These are phyloP conservation scores for Phytophthora podocarpi DNA, from an alignment of 352 stramenopile species.

Conservation along the genomic window DNA sequence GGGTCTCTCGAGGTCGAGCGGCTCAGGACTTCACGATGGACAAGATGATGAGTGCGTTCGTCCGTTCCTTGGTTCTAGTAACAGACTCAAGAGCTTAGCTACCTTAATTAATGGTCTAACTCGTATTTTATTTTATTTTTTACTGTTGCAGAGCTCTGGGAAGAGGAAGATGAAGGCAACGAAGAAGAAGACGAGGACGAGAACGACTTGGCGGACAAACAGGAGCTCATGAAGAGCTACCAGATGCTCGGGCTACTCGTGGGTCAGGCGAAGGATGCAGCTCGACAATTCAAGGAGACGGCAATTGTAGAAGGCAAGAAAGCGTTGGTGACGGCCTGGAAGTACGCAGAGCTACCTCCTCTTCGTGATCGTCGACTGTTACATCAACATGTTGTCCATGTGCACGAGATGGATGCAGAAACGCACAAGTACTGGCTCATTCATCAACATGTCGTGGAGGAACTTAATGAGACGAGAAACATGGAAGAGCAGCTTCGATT, in stretches of 20 bases:
- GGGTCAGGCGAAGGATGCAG: slow-evolving; percentile 51
- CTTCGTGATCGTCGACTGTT: slow-evolving; percentile 58
- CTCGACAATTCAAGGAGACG: slow-evolving; percentile 39
- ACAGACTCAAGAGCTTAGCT: too few relatives aligned
- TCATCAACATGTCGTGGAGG: slow-evolving; percentile 42
- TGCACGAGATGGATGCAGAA: slow-evolving; percentile 69
- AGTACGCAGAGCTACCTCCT: slow-evolving; percentile 65
- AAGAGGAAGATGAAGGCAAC: slow-evolving; percentile 58
- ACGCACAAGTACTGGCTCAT: slow-evolving; percentile 58
- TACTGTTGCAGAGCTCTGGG: slow-evolving; percentile 57
- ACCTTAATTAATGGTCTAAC: too few relatives aligned
- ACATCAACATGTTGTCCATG: slow-evolving; percentile 60
- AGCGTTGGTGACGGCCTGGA: slow-evolving; percentile 43
- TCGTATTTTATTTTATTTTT: neutral
- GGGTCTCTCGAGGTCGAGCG: slow-evolving; percentile 61
- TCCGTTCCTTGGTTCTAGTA: too few relatives aligned
- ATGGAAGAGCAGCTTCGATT: slow-evolving; percentile 52
- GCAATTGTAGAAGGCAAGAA: slow-evolving; percentile 51
- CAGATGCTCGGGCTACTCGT: slow-evolving; percentile 51
- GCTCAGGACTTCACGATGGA: slow-evolving; percentile 77
- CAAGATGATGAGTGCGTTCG: slow-evolving; percentile 70
- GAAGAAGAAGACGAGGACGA: slow-evolving; percentile 52
- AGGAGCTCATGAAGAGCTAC: slow-evolving; percentile 65
- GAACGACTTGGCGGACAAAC: slow-evolving; percentile 54
- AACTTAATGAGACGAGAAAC: slow-evolving; percentile 45